Conservation (phyloP, 768 basidiomycete species). For the Stropharia rugosoannulata region DNA sequence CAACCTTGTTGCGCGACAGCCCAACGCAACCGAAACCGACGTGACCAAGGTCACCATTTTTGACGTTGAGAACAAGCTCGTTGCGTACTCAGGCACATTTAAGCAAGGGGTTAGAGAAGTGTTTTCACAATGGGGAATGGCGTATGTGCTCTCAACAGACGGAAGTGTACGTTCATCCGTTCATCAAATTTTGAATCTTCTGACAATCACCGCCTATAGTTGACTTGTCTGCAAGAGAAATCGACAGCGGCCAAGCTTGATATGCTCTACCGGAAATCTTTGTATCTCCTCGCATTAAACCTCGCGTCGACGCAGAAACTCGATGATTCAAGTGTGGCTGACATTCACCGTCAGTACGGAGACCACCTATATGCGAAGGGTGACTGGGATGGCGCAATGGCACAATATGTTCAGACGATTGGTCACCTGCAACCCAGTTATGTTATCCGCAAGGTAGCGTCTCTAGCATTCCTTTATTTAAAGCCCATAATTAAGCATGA, state of each 20-base stretch:
- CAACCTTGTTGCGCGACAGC: constrained; percentile 59
- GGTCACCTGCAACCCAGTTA: constrained; percentile 91
- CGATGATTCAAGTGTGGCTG: constrained; percentile 72
- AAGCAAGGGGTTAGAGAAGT: constrained; percentile 82
- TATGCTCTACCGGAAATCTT: constrained; percentile 75
- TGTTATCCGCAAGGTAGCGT: constrained; percentile 87
- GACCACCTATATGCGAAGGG: constrained; percentile 89
- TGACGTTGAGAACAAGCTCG: constrained; percentile 89
- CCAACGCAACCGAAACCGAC: constrained; percentile 48
- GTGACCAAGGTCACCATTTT: constrained; percentile 83
- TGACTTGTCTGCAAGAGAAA: constrained; percentile 72
- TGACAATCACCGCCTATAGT: constrained; percentile 31
- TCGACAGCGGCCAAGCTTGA: constrained; percentile 84
- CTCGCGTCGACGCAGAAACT: constrained; percentile 80
- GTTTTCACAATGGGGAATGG: constrained; percentile 76
- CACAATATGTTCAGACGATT: constrained; percentile 88
- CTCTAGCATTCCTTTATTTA: background rate
- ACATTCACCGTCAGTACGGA: constrained; percentile 88
- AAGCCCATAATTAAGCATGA: background rate
- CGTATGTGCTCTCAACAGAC: constrained; percentile 78
- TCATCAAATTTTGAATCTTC: background rate
- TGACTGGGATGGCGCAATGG: constrained; percentile 92
- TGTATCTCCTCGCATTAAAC: constrained; percentile 79
- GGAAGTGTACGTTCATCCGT: constrained; percentile 55
- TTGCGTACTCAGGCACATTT: constrained; percentile 82